Conservation (phyloP, 1,284 basidiomycete genomes). For the Boletellus deceptivus region DNA sequence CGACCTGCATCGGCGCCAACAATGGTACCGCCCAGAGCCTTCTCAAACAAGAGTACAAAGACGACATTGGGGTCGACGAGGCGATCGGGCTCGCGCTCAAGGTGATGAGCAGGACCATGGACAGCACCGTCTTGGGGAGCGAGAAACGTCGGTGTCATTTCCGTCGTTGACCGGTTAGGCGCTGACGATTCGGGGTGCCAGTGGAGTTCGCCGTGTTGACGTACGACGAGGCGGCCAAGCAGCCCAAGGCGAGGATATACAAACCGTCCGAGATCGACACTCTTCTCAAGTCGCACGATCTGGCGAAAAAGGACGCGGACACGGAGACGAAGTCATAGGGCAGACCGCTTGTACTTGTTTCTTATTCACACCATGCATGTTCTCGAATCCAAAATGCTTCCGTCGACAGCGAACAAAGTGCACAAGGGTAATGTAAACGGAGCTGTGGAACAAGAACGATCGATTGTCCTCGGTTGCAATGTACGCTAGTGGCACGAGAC, state of each 20-base stretch:
- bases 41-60: conserved; percentile 98
- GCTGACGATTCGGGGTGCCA: conserved; percentile 33
- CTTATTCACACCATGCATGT: background rate
- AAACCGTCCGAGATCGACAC: conserved; percentile 89
- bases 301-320: conserved; percentile 81
- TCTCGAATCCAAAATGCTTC: too few species aligned
- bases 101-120: conserved; percentile 99
- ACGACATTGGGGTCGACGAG: conserved; percentile 86
- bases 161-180: background rate
- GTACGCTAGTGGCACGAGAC: conserved; percentile 48
- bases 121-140: conserved; percentile 92
- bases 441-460: background rate
- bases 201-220: conserved; percentile 97
- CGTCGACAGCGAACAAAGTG: too few species aligned
- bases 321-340: conserved; percentile 58
- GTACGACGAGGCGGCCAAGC: conserved; percentile 66
- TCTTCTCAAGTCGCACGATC: conserved; percentile 76
- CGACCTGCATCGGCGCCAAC: conserved; percentile 96
- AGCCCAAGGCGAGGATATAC: conserved; percentile 81
- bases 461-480: too few species aligned
- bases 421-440: background rate
- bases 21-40: conserved; percentile 73
- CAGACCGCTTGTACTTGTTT: background rate
- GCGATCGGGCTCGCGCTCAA: conserved; percentile 90
- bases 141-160: conserved; percentile 75